Percentiles rank a stretch among this genome's conserved stretches.
Conservation (phyloP, 163 green algal species). For the Coccomyxa subellipsoidea region DNA sequence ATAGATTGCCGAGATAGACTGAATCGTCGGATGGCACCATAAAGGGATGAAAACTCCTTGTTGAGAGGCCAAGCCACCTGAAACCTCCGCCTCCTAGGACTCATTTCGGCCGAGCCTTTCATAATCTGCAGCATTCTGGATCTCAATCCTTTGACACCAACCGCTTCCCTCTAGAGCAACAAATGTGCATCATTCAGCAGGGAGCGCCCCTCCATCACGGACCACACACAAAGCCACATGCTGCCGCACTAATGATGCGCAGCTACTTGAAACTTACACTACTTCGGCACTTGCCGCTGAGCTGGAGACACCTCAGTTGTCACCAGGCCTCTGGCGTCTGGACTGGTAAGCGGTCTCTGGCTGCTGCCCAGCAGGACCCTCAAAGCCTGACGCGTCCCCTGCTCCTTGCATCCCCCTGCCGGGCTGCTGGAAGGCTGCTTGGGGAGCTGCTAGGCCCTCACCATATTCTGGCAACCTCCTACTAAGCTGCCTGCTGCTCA, state of each 20-base stretch:
- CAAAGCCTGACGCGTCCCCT: neutral
- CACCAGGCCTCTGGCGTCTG: neutral
- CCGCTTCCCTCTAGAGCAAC: no score
- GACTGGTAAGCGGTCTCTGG: neutral
- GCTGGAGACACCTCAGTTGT: neutral
- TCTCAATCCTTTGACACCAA: no score
- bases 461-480: neutral
- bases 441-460: neutral
- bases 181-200: no score
- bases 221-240: neutral
- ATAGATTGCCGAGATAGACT: neutral
- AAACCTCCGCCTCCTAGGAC: neutral
- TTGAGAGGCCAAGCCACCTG: neutral
- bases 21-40: neutral
- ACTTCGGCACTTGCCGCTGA: neutral
- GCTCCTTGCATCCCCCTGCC: neutral
- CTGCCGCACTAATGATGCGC: neutral
- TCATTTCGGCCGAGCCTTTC: neutral
- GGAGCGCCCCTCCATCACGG: no score
- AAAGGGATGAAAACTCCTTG: neutral
- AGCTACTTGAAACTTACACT: neutral
- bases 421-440: neutral
- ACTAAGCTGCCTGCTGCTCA: neutral
- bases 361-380: neutral
- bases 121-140: neutral